Percentiles rank a stretch among this genome's conserved stretches.
These are phyloP conservation scores for Lithospermum erythrorhizon DNA, from an alignment of 257 asterid species.

Conservation along the genomic window DNA sequence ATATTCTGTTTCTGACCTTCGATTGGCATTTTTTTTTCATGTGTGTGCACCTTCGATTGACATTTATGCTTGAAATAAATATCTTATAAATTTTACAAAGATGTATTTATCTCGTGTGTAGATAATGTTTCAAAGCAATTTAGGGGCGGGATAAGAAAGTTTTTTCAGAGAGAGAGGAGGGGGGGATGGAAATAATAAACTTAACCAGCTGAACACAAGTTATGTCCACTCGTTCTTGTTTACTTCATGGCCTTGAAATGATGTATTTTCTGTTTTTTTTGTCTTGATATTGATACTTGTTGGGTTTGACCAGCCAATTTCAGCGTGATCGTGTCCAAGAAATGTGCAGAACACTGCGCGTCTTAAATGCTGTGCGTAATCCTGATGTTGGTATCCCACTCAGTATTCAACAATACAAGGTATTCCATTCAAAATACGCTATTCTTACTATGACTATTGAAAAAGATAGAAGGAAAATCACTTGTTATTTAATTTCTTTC, in stretches of 20 bases:
- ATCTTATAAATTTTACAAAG: too few relatives aligned
- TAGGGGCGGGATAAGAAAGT: too few relatives aligned
- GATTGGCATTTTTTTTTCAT: too few relatives aligned
- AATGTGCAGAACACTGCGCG: constrained; percentile 72
- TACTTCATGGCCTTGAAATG: constrained; percentile 19
- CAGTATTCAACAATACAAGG: constrained; percentile 95
- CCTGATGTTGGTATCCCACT: constrained; percentile 76
- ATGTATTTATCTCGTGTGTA: too few relatives aligned
- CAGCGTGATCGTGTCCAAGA: constrained; percentile 83
- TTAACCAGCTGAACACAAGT: too few relatives aligned
- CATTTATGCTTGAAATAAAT: too few relatives aligned
- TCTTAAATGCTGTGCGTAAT: constrained; percentile 77
- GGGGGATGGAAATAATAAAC: too few relatives aligned
- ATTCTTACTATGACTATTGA: constrained; percentile 5
- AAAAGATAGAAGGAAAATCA: constrained; percentile 4
- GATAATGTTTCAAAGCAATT: too few relatives aligned
- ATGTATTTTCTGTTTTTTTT: constrained; percentile 42
- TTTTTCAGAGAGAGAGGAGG: too few relatives aligned
- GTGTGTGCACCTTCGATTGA: too few relatives aligned
- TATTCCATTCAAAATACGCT: constrained; percentile 14
- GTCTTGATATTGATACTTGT: constrained; percentile 73
- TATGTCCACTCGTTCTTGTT: neutral
- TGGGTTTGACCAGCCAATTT: constrained; percentile 91
- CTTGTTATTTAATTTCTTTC: constrained; percentile 7
- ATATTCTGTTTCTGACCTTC: too few relatives aligned